These are phyloP conservation scores for Colletotrichum melonis DNA, from an alignment of 2,329 filamentous ascomycete genomes.

Conservation along the genomic window DNA sequence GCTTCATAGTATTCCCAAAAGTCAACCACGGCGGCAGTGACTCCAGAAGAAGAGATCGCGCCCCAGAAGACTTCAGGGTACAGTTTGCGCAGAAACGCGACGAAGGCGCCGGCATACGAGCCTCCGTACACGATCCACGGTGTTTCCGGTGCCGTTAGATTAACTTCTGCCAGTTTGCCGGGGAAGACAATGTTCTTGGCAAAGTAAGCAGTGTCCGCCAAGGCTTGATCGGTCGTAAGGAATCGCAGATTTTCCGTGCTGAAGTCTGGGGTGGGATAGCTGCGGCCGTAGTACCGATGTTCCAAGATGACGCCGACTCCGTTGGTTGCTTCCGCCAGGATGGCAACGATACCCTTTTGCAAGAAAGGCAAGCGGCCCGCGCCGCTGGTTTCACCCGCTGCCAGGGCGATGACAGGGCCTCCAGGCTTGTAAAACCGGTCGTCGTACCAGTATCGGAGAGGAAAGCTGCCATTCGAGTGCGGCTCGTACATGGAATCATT, in stretches of 20 bases:
- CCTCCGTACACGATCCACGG: conserved; percentile 86
- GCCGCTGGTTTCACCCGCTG: conserved; percentile 76
- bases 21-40: conserved; percentile 81
- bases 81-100: conserved; percentile 78
- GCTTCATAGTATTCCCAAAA: conserved; percentile 75
- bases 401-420: conserved; percentile 83
- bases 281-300: conserved; percentile 87
- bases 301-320: conserved; percentile 86
- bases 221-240: conserved; percentile 83
- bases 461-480: conserved; percentile 75
- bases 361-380: conserved; percentile 73
- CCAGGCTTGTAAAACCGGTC: conserved; percentile 79
- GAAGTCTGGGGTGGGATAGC: conserved; percentile 75
- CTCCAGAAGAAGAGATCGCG: conserved; percentile 83
- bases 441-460: conserved; percentile 87
- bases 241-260: conserved; percentile 79
- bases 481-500: conserved; percentile 83
- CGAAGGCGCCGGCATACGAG: conserved; percentile 85
- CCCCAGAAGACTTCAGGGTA: conserved; percentile 86
- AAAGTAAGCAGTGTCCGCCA: conserved; percentile 87
- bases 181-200: conserved; percentile 77
- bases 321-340: conserved; percentile 76
- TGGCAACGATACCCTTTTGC: conserved; percentile 80
- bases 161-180: conserved; percentile 70
- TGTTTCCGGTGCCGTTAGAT: conserved; percentile 73